A percentile compares a stretch with the other conserved stretches of the same genome.
phyloP scores from a whole-genome alignment of 805 yeast genomes.

The Nakazawaea ishiwadae region DNA sequence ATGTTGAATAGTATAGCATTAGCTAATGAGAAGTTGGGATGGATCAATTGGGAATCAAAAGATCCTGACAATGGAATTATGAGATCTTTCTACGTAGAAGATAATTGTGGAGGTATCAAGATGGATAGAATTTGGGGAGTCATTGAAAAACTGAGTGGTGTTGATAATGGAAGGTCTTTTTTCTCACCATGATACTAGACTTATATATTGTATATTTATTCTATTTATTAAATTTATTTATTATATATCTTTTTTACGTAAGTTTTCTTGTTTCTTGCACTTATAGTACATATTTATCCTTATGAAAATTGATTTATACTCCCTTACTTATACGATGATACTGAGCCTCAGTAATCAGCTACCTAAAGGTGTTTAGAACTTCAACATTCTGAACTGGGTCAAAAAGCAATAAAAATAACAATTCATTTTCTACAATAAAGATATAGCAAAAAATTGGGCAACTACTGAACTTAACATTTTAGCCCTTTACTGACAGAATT shows the following conservation, averaged over 20 bases:
- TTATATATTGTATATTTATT: conserved; percentile 1
- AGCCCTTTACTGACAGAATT: no score
- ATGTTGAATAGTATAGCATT: conserved; percentile 34
- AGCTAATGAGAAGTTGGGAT: conserved; percentile 38
- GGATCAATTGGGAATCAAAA: conserved; percentile 41
- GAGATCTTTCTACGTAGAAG: conserved; percentile 53
- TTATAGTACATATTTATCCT: no score
- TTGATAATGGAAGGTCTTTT: conserved; percentile 60
- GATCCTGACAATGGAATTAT: conserved; percentile 30
- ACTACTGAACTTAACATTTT: no score
- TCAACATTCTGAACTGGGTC: no score
- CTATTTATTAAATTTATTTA: background rate
- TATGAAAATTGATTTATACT: no score
- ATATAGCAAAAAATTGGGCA: no score
- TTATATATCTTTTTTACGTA: background rate
- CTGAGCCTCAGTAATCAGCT: no score
- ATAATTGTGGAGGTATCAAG: conserved; percentile 73
- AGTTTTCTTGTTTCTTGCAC: no score
- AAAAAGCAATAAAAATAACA: no score
- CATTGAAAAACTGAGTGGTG: conserved; percentile 62
- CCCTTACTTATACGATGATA: no score
- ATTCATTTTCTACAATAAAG: no score
- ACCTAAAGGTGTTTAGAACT: no score
- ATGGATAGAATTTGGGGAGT: conserved; percentile 87
- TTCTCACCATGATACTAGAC: background rate